phyloP scores from a whole-genome alignment of 805 yeast genomes.

The Brettanomyces custersianus region DNA sequence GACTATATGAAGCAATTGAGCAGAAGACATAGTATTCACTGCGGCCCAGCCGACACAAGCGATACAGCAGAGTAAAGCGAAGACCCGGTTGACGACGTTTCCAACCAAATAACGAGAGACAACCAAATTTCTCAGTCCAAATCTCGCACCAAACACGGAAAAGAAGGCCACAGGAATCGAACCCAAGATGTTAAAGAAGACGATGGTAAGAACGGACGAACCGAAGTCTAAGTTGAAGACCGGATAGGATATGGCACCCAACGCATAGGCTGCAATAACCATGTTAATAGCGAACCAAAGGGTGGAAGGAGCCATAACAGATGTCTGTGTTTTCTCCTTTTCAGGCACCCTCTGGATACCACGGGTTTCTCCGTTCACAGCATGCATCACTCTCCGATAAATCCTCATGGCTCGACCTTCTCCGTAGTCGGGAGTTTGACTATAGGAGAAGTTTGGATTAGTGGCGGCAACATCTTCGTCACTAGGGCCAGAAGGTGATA shows the following conservation, averaged over 20 bases:
- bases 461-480: too few relatives aligned
- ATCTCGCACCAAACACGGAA: constrained; percentile 73
- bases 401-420: too few relatives aligned
- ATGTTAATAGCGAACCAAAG: constrained; percentile 91
- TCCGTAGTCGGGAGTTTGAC: too few relatives aligned
- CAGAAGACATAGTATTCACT: constrained; percentile 82
- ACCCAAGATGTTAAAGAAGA: constrained; percentile 71
- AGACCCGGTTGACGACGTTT: constrained; percentile 62
- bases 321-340: constrained; percentile 62
- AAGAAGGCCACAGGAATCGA: constrained; percentile 71
- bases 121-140: constrained; percentile 84
- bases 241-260: constrained; percentile 61
- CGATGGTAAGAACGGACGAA: constrained; percentile 54
- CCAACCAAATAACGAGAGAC: constrained; percentile 74
- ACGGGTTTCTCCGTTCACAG: constrained; percentile 44
- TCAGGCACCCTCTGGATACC: constrained; percentile 81
- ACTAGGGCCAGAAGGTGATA: too few relatives aligned
- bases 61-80: constrained; percentile 66
- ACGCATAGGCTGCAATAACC: constrained; percentile 76
- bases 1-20: constrained; percentile 71
- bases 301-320: constrained; percentile 61
- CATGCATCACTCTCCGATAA: constrained; percentile 18
- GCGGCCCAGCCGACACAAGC: constrained; percentile 97
- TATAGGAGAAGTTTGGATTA: too few relatives aligned
- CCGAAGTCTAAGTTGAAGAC: constrained; percentile 65